Evolutionary conservation across 192 early-diverging fungal species (phyloP).

Genomic region (Backusella sp.): DNA sequence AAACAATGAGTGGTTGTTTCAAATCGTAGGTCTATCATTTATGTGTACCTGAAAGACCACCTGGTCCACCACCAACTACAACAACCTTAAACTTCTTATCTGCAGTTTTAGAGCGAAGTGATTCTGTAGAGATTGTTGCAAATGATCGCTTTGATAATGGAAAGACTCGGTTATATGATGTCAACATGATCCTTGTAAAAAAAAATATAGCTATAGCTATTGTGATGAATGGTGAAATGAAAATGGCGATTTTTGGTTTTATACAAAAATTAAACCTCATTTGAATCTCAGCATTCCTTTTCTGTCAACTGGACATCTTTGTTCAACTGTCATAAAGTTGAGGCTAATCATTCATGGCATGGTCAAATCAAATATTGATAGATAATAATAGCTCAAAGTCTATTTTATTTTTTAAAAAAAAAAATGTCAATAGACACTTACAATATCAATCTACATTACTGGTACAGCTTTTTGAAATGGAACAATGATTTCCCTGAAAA

Average conservation of each 20-base stretch:
- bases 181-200: conserved; percentile 5
- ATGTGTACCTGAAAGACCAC: conserved; percentile 44
- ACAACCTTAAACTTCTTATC: conserved; percentile 52
- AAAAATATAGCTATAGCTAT: neutral
- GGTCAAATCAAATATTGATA: neutral
- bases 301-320: neutral
- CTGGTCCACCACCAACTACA: conserved; percentile 55
- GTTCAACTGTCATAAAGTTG: neutral
- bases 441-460: neutral
- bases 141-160: conserved; percentile 15
- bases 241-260: neutral
- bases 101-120: neutral
- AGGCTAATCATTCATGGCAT: neutral
- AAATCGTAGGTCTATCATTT: neutral
- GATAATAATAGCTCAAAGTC: neutral
- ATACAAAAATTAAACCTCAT: neutral
- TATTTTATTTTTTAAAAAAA: neutral
- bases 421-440: neutral
- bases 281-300: neutral
- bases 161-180: conserved; percentile 12
- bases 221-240: neutral
- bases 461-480: neutral
- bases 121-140: conserved; percentile 17
- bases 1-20: neutral
- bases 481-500: neutral